Conservation (phyloP, 192 early-diverging fungal species). For the Cladochytrium replicatum region DNA sequence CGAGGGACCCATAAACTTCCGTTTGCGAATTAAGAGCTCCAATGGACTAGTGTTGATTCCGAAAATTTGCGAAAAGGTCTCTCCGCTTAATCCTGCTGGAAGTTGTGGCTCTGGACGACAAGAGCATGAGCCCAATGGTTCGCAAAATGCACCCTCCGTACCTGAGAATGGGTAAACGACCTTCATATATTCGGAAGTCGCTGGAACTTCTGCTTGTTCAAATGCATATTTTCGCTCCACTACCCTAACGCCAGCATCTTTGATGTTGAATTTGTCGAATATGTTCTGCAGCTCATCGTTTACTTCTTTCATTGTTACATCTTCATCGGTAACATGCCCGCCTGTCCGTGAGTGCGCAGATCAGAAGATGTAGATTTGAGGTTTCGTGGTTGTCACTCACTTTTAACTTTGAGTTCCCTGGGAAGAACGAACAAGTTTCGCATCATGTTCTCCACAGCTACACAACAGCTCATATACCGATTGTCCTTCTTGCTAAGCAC, state of each 20-base stretch:
- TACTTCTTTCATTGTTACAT: conserved; percentile 58
- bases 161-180: conserved; percentile 64
- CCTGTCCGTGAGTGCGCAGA: conserved; percentile 12
- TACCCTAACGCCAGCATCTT: conserved; percentile 43
- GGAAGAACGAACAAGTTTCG: conserved; percentile 93
- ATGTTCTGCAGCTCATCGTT: conserved; percentile 64
- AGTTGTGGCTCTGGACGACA: conserved; percentile 43
- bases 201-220: conserved; percentile 71
- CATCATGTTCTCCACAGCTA: conserved; percentile 64
- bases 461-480: conserved; percentile 68
- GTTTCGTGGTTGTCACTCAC: background rate
- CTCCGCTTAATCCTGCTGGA: conserved; percentile 46
- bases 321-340: conserved; percentile 41
- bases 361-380: background rate
- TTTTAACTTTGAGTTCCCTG: conserved; percentile 22
- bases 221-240: conserved; percentile 86
- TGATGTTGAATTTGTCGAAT: conserved; percentile 44
- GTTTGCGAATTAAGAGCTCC: conserved; percentile 90
- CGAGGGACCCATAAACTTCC: conserved; percentile 91
- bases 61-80: conserved; percentile 77
- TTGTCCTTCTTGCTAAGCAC: conserved; percentile 39
- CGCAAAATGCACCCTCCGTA: background rate
- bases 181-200: conserved; percentile 75
- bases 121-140: background rate
- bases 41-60: conserved; percentile 75